phyloP scores from a whole-genome alignment of 805 yeast genomes.

The Jamesozyma hellenica region DNA sequence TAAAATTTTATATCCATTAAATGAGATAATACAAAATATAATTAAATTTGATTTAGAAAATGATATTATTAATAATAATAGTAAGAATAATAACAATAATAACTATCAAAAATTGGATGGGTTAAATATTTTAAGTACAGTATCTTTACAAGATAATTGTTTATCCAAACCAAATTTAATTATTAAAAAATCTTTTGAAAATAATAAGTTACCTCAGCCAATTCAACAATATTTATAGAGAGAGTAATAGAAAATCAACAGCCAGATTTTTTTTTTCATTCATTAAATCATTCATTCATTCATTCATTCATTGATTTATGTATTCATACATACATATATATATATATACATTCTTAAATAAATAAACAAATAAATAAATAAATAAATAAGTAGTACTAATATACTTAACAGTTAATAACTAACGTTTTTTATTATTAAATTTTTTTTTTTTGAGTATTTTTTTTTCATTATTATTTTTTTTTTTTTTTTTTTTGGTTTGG shows the following conservation, averaged over 20 bases:
- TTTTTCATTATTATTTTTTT: slow-evolving; percentile 3
- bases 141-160: slow-evolving; percentile 16
- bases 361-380: too few species aligned
- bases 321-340: too few species aligned
- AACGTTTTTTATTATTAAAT: background rate
- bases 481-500: slow-evolving; percentile 4
- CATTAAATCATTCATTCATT: too few species aligned
- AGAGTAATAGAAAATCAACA: too few species aligned
- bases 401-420: background rate
- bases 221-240: slow-evolving; percentile 23
- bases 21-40: slow-evolving; percentile 39
- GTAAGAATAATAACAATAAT: background rate
- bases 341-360: too few species aligned
- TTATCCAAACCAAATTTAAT: slow-evolving; percentile 7
- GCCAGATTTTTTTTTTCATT: too few species aligned
- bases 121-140: slow-evolving; percentile 23
- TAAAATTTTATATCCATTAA: slow-evolving; percentile 48
- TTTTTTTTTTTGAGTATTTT: slow-evolving; percentile 2
- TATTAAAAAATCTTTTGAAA: slow-evolving; percentile 16
- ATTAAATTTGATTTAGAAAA: background rate
- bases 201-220: slow-evolving; percentile 25
- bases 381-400: too few species aligned
- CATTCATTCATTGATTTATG: too few species aligned
- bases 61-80: background rate
- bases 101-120: slow-evolving; percentile 26